Evolutionary conservation across 768 basidiomycete species (phyloP).

Genomic region (Hygrocybe coccinea): DNA sequence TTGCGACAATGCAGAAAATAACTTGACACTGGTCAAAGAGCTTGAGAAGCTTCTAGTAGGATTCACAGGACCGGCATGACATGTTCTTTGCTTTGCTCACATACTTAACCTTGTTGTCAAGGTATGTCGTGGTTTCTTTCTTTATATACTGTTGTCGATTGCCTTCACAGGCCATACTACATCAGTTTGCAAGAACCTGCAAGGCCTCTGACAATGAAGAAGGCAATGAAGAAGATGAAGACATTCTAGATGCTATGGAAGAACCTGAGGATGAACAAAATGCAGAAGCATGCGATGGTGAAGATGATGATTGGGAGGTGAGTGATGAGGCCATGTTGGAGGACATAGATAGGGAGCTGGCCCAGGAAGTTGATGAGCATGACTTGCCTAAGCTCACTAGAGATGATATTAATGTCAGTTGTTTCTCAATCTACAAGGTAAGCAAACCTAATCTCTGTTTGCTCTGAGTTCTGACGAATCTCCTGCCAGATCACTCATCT

Average conservation of each 20-base stretch:
- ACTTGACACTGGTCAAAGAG: constrained; percentile 29
- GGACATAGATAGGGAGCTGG: too few species aligned
- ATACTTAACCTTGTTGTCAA: constrained; percentile 37
- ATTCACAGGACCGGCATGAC: constrained; percentile 23
- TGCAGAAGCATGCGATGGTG: neutral
- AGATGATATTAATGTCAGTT: constrained; percentile 1
- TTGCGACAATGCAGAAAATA: constrained; percentile 34
- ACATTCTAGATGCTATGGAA: neutral
- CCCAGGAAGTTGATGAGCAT: neutral
- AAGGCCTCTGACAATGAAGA: constrained; percentile 3
- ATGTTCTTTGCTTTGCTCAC: constrained; percentile 36
- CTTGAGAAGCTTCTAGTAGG: constrained; percentile 17
- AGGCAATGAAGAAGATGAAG: constrained; percentile 4
- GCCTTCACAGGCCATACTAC: constrained; percentile 2
- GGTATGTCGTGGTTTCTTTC: neutral
- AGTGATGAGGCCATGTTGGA: too few species aligned
- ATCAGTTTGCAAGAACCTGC: neutral
- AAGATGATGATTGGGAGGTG: neutral
- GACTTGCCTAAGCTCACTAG: neutral
- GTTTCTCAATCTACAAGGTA: constrained; percentile 4
- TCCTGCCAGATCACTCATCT: constrained; percentile 5
- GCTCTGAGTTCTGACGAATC: neutral
- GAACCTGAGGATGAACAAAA: neutral
- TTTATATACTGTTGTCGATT: neutral
- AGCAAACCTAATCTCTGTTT: neutral